phyloP scores from a whole-genome alignment of 176 grass and related monocot species.

The Avena atlantica region DNA sequence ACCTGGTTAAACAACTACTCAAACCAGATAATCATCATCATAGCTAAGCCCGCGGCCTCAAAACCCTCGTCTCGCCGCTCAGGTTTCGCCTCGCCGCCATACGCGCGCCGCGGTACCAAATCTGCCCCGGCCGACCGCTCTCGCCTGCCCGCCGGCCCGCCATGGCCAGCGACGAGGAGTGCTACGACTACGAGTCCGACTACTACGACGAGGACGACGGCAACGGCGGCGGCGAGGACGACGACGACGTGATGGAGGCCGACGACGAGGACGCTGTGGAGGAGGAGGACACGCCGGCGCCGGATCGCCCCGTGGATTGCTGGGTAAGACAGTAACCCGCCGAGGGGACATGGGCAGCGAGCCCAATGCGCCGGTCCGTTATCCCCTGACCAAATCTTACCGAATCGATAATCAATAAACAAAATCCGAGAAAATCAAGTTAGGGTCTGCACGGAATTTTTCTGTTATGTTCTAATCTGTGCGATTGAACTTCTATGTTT shows the following conservation, averaged over 20 bases:
- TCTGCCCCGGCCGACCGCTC: not conserved
- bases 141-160: not conserved
- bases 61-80: not conserved
- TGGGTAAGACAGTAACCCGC: slow-evolving; percentile 29
- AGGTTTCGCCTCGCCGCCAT: not conserved
- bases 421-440: not conserved
- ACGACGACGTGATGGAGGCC: slow-evolving; percentile 10
- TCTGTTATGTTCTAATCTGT: not conserved
- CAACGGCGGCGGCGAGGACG: not conserved
- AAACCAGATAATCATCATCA: not conserved
- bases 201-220: slow-evolving; percentile 24
- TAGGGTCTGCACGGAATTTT: not conserved
- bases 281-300: slow-evolving; percentile 6
- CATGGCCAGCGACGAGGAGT: slow-evolving; percentile 37
- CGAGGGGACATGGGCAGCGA: not conserved
- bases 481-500: not conserved
- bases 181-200: slow-evolving; percentile 36
- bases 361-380: not conserved
- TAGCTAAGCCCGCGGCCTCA: slow-evolving; percentile 1
- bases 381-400: not conserved
- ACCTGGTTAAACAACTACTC: not conserved
- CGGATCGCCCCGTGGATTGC: slow-evolving; percentile 30
- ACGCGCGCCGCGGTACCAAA: not conserved
- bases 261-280: slow-evolving; percentile 26
- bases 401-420: not conserved